These are phyloP conservation scores for Torulaspora delbrueckii DNA, from an alignment of 805 yeast genomes.

Conservation along the genomic window DNA sequence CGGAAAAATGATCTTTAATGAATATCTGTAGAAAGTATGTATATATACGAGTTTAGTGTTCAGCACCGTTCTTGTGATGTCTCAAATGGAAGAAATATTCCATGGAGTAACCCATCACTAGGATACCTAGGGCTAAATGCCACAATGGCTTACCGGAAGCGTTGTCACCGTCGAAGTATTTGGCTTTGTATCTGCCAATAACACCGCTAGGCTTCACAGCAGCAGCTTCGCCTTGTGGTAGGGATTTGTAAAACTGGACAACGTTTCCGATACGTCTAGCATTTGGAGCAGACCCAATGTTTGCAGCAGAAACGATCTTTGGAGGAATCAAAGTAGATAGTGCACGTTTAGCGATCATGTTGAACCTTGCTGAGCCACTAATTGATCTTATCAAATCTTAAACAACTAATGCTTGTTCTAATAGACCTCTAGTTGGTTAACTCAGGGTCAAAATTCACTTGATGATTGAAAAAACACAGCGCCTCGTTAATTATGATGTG, in stretches of 20 bases:
- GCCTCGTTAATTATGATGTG: conserved; percentile 3
- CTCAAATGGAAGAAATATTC: conserved; percentile 90
- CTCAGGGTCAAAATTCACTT: conserved; percentile 5
- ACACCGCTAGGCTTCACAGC: conserved; percentile 64
- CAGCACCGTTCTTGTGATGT: conserved; percentile 51
- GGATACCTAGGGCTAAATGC: conserved; percentile 65
- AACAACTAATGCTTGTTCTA: conserved; percentile 47
- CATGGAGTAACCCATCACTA: conserved; percentile 78
- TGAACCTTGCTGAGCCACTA: background rate
- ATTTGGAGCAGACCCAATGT: conserved; percentile 91
- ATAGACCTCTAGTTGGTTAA: background rate
- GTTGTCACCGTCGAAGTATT: conserved; percentile 77
- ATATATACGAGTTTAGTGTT: conserved; percentile 26
- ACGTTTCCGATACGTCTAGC: conserved; percentile 96
- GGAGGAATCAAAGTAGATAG: conserved; percentile 97
- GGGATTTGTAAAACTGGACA: conserved; percentile 89
- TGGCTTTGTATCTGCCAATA: conserved; percentile 75
- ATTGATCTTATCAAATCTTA: background rate
- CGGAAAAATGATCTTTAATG: conserved; percentile 5
- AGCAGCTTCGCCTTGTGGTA: conserved; percentile 91
- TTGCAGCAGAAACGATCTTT: conserved; percentile 94
- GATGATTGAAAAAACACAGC: background rate
- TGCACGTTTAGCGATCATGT: conserved; percentile 79
- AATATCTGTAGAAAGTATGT: conserved; percentile 9
- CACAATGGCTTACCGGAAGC: conserved; percentile 79